Conservation (phyloP, 495 filamentous ascomycete species). For the Barbatosphaeria neglecta region DNA sequence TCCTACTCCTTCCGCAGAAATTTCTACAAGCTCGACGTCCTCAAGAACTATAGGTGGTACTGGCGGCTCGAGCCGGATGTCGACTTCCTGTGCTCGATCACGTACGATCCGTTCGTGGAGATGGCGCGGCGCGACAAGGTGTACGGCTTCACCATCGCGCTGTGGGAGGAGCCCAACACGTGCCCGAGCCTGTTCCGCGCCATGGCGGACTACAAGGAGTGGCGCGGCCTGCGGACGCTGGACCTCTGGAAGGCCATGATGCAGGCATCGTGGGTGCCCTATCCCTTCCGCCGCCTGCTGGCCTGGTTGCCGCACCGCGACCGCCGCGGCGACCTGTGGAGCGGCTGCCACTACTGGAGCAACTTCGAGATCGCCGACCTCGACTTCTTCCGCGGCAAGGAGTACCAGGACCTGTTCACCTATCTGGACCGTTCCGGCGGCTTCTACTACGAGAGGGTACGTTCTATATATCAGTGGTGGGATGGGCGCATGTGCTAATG, state of each 20-base stretch:
- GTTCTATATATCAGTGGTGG: too few species aligned
- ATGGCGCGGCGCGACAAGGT: constrained; percentile 39
- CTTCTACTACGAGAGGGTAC: constrained; percentile 41
- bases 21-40: constrained; percentile 30
- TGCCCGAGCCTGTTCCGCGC: constrained; percentile 38
- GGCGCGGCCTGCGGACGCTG: constrained; percentile 14
- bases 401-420: constrained; percentile 37
- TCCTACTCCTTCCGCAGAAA: constrained; percentile 38
- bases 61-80: constrained; percentile 44
- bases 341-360: constrained; percentile 46
- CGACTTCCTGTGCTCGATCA: constrained; percentile 40
- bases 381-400: constrained; percentile 37
- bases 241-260: constrained; percentile 29
- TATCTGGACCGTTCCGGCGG: constrained; percentile 36
- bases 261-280: constrained; percentile 25
- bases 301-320: constrained; percentile 26
- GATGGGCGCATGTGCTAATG: too few species aligned
- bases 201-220: constrained; percentile 30
- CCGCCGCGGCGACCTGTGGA: constrained; percentile 30
- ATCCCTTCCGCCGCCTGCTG: constrained; percentile 23
- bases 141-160: constrained; percentile 41
- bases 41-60: constrained; percentile 39
- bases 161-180: constrained; percentile 37
- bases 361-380: constrained; percentile 47
- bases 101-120: constrained; percentile 44